phyloP scores from a whole-genome alignment of 306 rosid species.

The Trifolium fragiferum region DNA sequence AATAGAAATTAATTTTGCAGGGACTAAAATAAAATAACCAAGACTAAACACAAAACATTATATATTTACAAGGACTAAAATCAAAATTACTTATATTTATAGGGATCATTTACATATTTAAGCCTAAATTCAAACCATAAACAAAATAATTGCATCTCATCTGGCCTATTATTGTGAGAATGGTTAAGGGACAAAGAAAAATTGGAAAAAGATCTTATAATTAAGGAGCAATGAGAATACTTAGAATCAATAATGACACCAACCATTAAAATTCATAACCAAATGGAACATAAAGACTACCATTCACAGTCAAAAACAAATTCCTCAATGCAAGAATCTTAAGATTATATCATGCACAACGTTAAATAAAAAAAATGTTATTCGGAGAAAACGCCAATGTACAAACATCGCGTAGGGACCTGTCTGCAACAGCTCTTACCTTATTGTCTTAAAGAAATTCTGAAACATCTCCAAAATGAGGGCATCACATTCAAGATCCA shows the following conservation, averaged over 20 bases:
- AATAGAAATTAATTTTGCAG: too few species aligned
- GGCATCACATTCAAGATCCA: constrained; percentile 90
- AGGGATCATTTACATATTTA: too few species aligned
- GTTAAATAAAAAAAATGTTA: not conserved
- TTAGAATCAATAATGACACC: not conserved
- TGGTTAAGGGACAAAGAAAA: too few species aligned
- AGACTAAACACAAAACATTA: too few species aligned
- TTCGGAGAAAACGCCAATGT: not conserved
- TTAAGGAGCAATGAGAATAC: too few species aligned
- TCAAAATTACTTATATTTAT: too few species aligned
- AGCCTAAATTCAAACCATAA: not conserved
- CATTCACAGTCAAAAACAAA: constrained; percentile 7
- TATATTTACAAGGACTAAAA: too few species aligned
- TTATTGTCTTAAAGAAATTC: constrained; percentile 74
- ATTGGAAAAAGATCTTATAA: too few species aligned
- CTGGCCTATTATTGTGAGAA: too few species aligned
- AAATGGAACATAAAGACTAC: not conserved
- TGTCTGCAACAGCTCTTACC: constrained; percentile 51
- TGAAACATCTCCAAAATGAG: constrained; percentile 90
- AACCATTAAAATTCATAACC: constrained; percentile 21
- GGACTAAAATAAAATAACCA: too few species aligned
- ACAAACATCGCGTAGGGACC: not conserved
- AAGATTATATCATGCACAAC: not conserved
- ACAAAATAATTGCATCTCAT: not conserved
- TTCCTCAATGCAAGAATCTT: constrained; percentile 20